Percentiles rank a stretch among this genome's conserved stretches.
Conservation (phyloP, 208 protist species). For the Trypanosoma cruzi region DNA sequence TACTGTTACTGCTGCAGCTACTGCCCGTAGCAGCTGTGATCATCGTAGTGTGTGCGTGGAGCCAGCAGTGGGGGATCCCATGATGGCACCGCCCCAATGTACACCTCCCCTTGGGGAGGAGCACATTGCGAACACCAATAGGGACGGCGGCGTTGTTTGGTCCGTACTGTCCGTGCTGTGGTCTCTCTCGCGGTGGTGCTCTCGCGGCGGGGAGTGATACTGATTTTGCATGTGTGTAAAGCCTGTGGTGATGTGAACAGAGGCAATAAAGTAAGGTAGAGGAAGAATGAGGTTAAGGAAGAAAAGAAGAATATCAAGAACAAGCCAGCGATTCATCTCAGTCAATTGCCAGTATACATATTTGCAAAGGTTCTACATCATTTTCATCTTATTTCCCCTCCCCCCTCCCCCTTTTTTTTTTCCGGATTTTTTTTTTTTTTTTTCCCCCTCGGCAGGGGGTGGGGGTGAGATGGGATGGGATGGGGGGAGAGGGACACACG, state of each 20-base stretch:
- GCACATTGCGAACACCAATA: not conserved
- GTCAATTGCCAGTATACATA: too few species aligned
- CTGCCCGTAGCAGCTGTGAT: not conserved
- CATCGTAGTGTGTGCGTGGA: not conserved
- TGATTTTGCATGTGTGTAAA: not conserved
- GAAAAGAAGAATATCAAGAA: too few species aligned
- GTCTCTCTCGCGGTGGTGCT: conserved; percentile 20
- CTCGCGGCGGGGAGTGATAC: conserved; percentile 2
- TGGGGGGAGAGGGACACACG: too few species aligned
- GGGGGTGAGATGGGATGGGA: too few species aligned
- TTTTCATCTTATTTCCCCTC: too few species aligned
- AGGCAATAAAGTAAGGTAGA: not conserved
- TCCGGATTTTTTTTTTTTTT: too few species aligned
- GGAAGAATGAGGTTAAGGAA: too few species aligned
- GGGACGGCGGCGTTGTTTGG: not conserved
- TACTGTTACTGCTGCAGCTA: not conserved
- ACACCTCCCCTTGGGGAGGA: conserved; percentile 1
- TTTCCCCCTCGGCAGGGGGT: too few species aligned
- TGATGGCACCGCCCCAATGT: not conserved
- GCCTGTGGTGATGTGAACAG: not conserved
- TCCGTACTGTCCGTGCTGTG: conserved; percentile 4
- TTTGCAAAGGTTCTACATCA: too few species aligned
- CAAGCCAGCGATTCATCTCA: too few species aligned
- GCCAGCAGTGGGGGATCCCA: not conserved
- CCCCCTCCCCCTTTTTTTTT: too few species aligned